A percentile compares a stretch with the other conserved stretches of the same genome.
Evolutionary conservation across 495 filamentous ascomycete genomes (phyloP).

Genomic region (Hypoxylon subgilvum): DNA sequence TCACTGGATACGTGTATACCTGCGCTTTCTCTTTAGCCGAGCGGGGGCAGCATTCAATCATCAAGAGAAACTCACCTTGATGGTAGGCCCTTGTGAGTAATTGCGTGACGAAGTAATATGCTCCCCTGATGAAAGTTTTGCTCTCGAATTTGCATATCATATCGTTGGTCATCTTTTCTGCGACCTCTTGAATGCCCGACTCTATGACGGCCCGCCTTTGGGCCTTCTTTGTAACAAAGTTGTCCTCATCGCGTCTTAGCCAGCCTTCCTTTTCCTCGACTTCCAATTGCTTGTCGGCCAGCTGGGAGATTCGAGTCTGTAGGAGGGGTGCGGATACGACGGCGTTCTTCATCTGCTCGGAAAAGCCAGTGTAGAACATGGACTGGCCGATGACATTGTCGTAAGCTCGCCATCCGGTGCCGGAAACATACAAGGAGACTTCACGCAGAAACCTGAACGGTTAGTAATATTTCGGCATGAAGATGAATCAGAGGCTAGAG

Average conservation of each 20-base stretch:
- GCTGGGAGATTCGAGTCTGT: slow-evolving; percentile 71
- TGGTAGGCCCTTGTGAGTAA: slow-evolving; percentile 91
- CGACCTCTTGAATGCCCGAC: slow-evolving; percentile 68
- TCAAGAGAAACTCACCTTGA: slow-evolving; percentile 61
- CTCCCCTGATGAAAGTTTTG: slow-evolving; percentile 86
- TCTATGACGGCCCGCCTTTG: slow-evolving; percentile 66
- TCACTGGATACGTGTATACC: slow-evolving; percentile 92
- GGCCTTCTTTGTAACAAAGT: slow-evolving; percentile 61
- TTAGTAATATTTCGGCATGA: background rate
- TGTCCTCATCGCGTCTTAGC: slow-evolving; percentile 61
- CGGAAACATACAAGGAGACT: slow-evolving; percentile 86
- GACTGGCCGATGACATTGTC: slow-evolving; percentile 88
- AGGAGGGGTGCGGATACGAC: slow-evolving; percentile 79
- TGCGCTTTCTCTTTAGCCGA: slow-evolving; percentile 1
- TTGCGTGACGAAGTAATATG: slow-evolving; percentile 89
- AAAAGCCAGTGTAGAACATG: slow-evolving; percentile 90
- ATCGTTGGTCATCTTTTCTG: slow-evolving; percentile 81
- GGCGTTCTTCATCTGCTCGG: slow-evolving; percentile 80
- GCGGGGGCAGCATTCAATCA: slow-evolving; percentile 6
- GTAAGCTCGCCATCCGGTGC: slow-evolving; percentile 92
- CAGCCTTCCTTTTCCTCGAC: slow-evolving; percentile 79
- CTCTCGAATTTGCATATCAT: slow-evolving; percentile 99
- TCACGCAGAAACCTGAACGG: slow-evolving; percentile 83
- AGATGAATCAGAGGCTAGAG: no score
- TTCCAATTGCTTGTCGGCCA: slow-evolving; percentile 73